phyloP scores from a whole-genome alignment of 306 rosid genomes.

The Arachis hypogaea region DNA sequence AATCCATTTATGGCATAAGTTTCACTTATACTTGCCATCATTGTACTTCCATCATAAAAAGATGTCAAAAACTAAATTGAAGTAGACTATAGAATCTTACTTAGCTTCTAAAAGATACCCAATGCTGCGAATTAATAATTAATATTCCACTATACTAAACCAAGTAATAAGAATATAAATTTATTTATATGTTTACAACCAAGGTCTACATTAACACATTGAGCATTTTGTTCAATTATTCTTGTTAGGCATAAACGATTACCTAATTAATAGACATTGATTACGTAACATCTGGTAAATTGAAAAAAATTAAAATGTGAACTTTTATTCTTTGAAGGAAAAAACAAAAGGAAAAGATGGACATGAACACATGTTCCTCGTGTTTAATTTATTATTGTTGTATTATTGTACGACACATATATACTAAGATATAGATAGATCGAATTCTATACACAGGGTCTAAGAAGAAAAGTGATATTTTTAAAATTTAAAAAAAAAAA shows the following conservation, averaged over 20 bases:
- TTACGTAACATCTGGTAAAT: too few relatives aligned
- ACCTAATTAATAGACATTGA: too few relatives aligned
- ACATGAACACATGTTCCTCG: background rate
- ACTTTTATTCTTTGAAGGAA: background rate
- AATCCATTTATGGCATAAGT: slow-evolving; percentile 24
- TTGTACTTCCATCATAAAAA: slow-evolving; percentile 1
- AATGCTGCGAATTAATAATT: too few relatives aligned
- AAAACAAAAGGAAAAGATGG: slow-evolving; percentile 3
- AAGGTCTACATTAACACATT: background rate
- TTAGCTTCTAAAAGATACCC: background rate
- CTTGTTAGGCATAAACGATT: background rate
- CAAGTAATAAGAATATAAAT: slow-evolving; percentile 18
- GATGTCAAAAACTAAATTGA: background rate
- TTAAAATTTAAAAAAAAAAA: too few relatives aligned
- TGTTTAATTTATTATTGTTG: slow-evolving; percentile 18
- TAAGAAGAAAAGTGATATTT: slow-evolving; percentile 1
- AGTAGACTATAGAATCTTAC: background rate
- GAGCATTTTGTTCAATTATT: background rate
- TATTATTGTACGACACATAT: slow-evolving; percentile 16
- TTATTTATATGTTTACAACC: background rate
- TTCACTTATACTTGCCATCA: background rate
- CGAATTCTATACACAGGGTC: background rate
- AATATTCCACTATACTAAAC: background rate
- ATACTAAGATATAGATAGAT: background rate
- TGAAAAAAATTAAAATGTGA: background rate